Evolutionary conservation across 768 basidiomycete genomes (phyloP).

Genomic region (Boletus vermiculosoides): DNA sequence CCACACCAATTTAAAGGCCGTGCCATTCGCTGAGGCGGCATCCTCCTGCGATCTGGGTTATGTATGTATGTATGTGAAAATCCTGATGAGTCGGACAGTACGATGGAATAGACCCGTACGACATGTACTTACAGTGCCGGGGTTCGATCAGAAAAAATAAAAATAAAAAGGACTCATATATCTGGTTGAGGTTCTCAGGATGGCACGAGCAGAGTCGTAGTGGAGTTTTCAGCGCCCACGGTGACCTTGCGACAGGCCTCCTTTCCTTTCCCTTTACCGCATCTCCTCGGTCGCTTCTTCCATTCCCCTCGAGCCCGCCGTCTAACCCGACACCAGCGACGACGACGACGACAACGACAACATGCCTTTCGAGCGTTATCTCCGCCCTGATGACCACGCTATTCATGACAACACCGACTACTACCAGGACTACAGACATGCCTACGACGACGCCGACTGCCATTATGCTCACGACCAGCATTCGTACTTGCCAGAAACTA

Average conservation of each 20-base stretch:
- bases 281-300: background rate
- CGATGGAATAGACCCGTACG: constrained; percentile 3
- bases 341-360: constrained; percentile 18
- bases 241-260: background rate
- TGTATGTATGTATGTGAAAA: constrained; percentile 2
- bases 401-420: constrained; percentile 1
- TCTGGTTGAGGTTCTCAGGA: background rate
- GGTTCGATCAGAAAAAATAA: constrained; percentile 11
- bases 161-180: constrained; percentile 11
- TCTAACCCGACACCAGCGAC: constrained; percentile 4
- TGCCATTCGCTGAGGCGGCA: constrained; percentile 7
- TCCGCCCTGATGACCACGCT: constrained; percentile 25
- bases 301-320: background rate
- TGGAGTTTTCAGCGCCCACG: background rate
- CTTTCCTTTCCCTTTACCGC: background rate
- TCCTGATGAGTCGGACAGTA: background rate
- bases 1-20: constrained; percentile 13
- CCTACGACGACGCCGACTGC: constrained; percentile 14
- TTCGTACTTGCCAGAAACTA: constrained; percentile 1
- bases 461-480: constrained; percentile 5
- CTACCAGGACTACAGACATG: constrained; percentile 14
- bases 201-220: background rate
- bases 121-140: background rate
- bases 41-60: constrained; percentile 14
- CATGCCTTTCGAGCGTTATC: constrained; percentile 46